Evolutionary conservation across 805 yeast genomes (phyloP), one percentile per base, ranked within the genome.

Genomic region (Kodamaea leandrae): DNA sequence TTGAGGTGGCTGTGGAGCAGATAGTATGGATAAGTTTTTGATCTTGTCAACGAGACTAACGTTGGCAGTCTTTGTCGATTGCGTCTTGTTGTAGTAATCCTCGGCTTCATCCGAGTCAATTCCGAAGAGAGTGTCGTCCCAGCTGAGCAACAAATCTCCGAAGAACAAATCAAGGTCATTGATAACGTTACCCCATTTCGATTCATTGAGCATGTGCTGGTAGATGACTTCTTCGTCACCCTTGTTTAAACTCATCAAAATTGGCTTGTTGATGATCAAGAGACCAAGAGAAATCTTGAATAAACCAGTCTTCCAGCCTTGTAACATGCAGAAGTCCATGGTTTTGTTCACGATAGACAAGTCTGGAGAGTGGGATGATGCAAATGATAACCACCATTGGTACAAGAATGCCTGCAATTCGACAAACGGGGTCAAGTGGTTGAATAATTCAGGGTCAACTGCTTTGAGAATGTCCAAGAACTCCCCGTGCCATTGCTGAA

Each of bases 301-400:
- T 43, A 80, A 54, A 1, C 71, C 53, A 60, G 73, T 53, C 63
- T 72, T 58, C 81, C 76, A 57, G 66, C 86, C 76, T 69, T 83
- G 58, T 64, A 71, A 48, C 60, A 69, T 57, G 65, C 74, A 53
- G 63, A 63, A 62, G 67, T 84, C 71, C 69, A 80, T 59, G 57
- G 68, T 56, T 62, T 74, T 48, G 66, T 73, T 53, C 61, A 68
- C 66, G 62, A 77, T 50, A 43, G 68, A 57, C 62, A 70, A 48
- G 37, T 66, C 72, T 1, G 86, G 86, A n/a, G 80, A 68, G 30
- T 82, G 80, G 23, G 77, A 76, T 1, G 82, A 77, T 47, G 70
- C 72, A 45, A 79, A 73, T 1, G 83, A 75, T 36, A 80, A 55
- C 69, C 83, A 79, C 86, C 86, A 80, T 53, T 81, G 85, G 37